Conservation (phyloP, 129 eudicot species). For the Centaurea solstitialis region DNA sequence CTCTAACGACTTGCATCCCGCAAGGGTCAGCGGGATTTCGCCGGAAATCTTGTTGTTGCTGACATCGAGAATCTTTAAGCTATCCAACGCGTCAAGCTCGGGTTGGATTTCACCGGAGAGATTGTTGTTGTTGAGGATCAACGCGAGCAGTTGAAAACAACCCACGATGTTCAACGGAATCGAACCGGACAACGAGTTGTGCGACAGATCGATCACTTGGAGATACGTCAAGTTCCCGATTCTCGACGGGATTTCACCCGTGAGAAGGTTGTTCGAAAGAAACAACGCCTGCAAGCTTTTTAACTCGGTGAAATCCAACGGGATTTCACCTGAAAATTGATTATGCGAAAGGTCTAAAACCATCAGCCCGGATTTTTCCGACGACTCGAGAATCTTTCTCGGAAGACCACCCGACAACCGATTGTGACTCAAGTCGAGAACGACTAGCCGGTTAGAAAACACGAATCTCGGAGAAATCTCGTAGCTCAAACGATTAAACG, state of each 20-base stretch:
- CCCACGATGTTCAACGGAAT: constrained; percentile 89
- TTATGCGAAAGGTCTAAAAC: constrained; percentile 86
- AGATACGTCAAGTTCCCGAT: constrained; percentile 95
- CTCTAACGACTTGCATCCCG: constrained; percentile 91
- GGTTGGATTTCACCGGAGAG: constrained; percentile 94
- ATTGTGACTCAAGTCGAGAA: constrained; percentile 86
- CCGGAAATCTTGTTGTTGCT: constrained; percentile 91
- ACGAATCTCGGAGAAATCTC: constrained; percentile 81
- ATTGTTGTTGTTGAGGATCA: constrained; percentile 79
- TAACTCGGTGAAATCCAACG: constrained; percentile 63
- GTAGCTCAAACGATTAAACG: constrained; percentile 61
- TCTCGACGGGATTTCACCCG: constrained; percentile 86
- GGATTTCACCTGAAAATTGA: constrained; percentile 74
- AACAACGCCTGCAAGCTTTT: constrained; percentile 88
- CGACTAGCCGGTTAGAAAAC: constrained; percentile 64
- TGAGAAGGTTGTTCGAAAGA: constrained; percentile 72
- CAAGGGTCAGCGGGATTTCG: constrained; percentile 89
- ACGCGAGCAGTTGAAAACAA: constrained; percentile 83
- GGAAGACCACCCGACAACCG: constrained; percentile 68
- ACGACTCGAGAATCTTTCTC: constrained; percentile 47
- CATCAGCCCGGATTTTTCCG: constrained; percentile 69
- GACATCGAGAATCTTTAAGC: constrained; percentile 81
- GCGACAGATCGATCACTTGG: constrained; percentile 89
- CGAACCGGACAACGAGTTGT: constrained; percentile 70
- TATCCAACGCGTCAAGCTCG: constrained; percentile 94